These are phyloP conservation scores for Ogataea sp. DNA, from an alignment of 805 yeast genomes.

Conservation along the genomic window DNA sequence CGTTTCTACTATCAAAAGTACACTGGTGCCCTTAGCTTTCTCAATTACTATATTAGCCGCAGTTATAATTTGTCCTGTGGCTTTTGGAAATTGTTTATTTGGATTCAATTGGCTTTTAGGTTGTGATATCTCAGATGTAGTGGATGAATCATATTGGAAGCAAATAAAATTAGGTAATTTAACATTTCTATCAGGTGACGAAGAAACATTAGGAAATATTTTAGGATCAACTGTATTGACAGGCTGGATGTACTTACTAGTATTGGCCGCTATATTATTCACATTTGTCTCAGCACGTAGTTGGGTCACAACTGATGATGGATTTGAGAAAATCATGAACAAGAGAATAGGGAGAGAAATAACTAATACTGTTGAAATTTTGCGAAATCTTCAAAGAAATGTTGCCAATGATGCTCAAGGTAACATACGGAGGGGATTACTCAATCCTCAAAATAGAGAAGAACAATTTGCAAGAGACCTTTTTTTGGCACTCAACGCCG, in stretches of 20 bases:
- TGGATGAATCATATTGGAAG: no score
- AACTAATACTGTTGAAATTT: neutral
- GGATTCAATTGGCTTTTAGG: neutral
- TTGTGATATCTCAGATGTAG: neutral
- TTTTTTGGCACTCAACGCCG: no score
- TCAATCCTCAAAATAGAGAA: no score
- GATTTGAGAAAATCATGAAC: conserved; percentile 49
- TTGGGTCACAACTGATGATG: conserved; percentile 65
- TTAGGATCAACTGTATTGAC: neutral
- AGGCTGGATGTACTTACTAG: conserved; percentile 20
- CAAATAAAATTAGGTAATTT: neutral
- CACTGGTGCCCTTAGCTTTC: neutral
- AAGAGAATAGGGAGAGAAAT: conserved; percentile 45
- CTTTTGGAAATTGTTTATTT: neutral
- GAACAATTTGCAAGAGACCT: no score
- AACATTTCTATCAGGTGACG: neutral
- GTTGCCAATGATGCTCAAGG: no score
- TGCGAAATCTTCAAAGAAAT: neutral
- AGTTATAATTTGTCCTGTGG: neutral
- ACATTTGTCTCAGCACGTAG: conserved; percentile 55
- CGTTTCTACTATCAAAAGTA: neutral
- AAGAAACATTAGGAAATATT: neutral
- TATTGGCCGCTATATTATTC: conserved; percentile 32
- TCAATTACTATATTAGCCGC: neutral
- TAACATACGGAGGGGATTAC: no score